phyloP scores from a whole-genome alignment of 2,329 filamentous ascomycete species.

The Beauveria bassiana region DNA sequence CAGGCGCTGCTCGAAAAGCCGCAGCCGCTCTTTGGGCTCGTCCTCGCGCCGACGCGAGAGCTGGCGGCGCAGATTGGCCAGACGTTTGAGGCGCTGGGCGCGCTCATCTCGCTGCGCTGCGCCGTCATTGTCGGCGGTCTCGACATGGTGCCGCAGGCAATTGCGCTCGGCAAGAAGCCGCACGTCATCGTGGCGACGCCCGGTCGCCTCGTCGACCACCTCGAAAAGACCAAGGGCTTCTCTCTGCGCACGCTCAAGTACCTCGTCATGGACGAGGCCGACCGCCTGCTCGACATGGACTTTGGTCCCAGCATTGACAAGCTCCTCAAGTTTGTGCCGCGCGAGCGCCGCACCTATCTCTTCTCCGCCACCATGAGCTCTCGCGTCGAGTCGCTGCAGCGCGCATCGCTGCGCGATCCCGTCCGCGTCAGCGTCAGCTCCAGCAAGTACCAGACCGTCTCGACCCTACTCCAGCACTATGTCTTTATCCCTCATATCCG shows the following conservation, averaged over 20 bases:
- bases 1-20: slow-evolving; percentile 86
- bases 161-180: slow-evolving; percentile 90
- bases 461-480: slow-evolving; percentile 79
- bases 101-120: slow-evolving; percentile 78
- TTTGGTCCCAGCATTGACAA: slow-evolving; percentile 91
- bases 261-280: slow-evolving; percentile 91
- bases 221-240: slow-evolving; percentile 97
- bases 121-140: slow-evolving; percentile 86
- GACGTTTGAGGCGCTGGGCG: slow-evolving; percentile 79
- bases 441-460: slow-evolving; percentile 85
- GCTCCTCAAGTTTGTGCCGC: slow-evolving; percentile 79
- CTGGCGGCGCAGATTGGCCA: slow-evolving; percentile 86
- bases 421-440: slow-evolving; percentile 73
- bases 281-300: slow-evolving; percentile 85
- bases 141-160: slow-evolving; percentile 89
- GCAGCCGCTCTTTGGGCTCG: slow-evolving; percentile 76
- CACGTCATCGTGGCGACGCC: slow-evolving; percentile 92
- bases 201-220: slow-evolving; percentile 79
- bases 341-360: slow-evolving; percentile 72
- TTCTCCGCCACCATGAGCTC: slow-evolving; percentile 93
- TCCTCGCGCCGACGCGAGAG: slow-evolving; percentile 89
- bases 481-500: slow-evolving; percentile 77
- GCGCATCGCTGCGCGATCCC: slow-evolving; percentile 79
- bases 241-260: slow-evolving; percentile 75
- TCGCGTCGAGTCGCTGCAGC: slow-evolving; percentile 87